These are phyloP conservation scores for Parsonsia alboflavescens DNA, from an alignment of 257 asterid genomes.

Conservation along the genomic window DNA sequence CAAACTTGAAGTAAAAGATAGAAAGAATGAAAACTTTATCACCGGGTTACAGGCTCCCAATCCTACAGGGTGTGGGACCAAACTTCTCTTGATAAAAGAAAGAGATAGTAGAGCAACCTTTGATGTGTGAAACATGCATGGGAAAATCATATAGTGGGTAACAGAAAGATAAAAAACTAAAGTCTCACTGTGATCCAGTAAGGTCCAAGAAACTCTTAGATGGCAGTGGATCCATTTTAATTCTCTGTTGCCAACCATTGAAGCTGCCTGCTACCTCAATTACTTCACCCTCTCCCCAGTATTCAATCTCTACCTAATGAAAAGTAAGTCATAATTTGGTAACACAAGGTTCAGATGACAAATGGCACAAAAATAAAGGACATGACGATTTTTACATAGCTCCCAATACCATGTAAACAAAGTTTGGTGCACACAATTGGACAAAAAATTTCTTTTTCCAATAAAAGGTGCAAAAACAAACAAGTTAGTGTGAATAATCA, in stretches of 20 bases:
- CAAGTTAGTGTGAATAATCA: background rate
- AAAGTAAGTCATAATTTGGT: conserved; percentile 24
- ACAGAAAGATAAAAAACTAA: background rate
- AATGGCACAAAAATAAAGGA: background rate
- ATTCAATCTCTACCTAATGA: conserved; percentile 69
- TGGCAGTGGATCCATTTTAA: conserved; percentile 52
- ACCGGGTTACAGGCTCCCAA: background rate
- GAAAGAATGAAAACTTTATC: background rate
- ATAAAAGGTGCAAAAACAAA: background rate
- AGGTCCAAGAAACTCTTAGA: conserved; percentile 33
- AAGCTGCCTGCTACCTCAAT: conserved; percentile 92
- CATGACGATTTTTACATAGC: background rate
- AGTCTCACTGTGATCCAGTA: conserved; percentile 38
- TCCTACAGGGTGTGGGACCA: background rate
- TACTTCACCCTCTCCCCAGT: conserved; percentile 56
- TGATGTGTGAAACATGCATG: conserved; percentile 3
- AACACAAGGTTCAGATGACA: conserved; percentile 16
- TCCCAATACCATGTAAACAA: background rate
- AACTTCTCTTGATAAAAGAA: background rate
- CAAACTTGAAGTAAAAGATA: background rate
- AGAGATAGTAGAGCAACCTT: background rate
- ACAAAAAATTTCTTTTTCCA: background rate
- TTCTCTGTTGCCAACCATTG: conserved; percentile 81
- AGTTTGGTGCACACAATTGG: background rate
- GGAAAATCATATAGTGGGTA: background rate